phyloP scores from a whole-genome alignment of 805 yeast genomes.

The Pichia exigua region DNA sequence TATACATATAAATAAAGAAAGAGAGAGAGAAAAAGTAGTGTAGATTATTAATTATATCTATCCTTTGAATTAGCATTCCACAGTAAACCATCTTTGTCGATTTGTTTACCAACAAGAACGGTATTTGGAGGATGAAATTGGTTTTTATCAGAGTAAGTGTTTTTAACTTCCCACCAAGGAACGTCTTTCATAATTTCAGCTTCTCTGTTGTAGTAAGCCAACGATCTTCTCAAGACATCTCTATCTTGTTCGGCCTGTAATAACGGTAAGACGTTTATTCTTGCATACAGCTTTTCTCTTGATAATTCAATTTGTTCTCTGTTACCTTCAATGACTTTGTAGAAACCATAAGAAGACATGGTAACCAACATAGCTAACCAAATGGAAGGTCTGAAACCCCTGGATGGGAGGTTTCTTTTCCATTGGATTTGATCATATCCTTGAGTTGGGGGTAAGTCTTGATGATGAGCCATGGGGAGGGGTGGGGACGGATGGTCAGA shows the following conservation, averaged over 20 bases:
- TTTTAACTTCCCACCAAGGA: slow-evolving; percentile 52
- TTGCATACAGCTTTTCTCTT: slow-evolving; percentile 72
- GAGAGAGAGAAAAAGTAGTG: no score
- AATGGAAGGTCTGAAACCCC: slow-evolving; percentile 75
- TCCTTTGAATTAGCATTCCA: slow-evolving; percentile 27
- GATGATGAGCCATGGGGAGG: slow-evolving; percentile 30
- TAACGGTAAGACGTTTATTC: slow-evolving; percentile 64
- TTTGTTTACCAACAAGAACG: slow-evolving; percentile 28
- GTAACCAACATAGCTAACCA: slow-evolving; percentile 61
- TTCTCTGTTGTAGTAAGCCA: slow-evolving; percentile 61
- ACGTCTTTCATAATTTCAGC: slow-evolving; percentile 56
- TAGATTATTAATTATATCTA: slow-evolving; percentile 14
- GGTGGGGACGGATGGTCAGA: background rate
- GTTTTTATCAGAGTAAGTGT: slow-evolving; percentile 28
- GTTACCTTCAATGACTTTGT: slow-evolving; percentile 55
- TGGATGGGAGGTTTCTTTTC: slow-evolving; percentile 77
- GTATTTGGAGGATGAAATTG: slow-evolving; percentile 32
- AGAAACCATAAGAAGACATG: slow-evolving; percentile 65
- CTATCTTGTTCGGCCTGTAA: slow-evolving; percentile 79
- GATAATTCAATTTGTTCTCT: slow-evolving; percentile 68
- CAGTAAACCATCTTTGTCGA: slow-evolving; percentile 24
- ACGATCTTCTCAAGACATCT: slow-evolving; percentile 62
- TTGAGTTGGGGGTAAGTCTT: slow-evolving; percentile 81
- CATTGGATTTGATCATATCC: slow-evolving; percentile 85
- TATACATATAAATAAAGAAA: background rate